Evolutionary conservation across 1,284 basidiomycete genomes (phyloP), one percentile per base, ranked within the genome.

Genomic region (Puccinia polysora): DNA sequence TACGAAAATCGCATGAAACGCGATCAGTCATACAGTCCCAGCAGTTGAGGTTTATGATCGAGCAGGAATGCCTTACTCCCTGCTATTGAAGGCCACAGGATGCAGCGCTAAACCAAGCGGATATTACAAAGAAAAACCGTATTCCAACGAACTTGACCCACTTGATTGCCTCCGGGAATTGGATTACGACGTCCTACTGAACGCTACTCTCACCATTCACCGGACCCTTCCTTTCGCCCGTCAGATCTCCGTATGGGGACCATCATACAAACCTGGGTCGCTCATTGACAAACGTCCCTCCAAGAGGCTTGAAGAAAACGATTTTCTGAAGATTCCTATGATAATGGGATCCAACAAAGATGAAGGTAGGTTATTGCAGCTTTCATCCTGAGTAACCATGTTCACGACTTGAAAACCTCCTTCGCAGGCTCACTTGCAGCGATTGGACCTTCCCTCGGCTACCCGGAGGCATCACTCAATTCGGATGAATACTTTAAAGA

Each of bases 1-100:
- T n/a, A n/a, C n/a, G n/a, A n/a, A n/a, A n/a, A n/a, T n/a, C 64
- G 74, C 12, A 76, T 75, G 4, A 6, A 12, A 25, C 8, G 34
- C 43, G 6, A 45, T 14, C 28, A 70, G 68, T 28, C 68, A 70
- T 45, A 70, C 68, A 4, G 68, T 70, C n/a, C 68, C 68, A 4
- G n/a, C 43, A 7, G 68, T 70, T 18, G 6, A 34, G n/a, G 45
- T 63, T 47, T 38, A 74, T 81, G 47, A 75, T 78, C 45, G 30
- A 73, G 6, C 67, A 73, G 14, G 74, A 75, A 3, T 77, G 76
- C 12, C 79, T 76, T 63, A 40, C 47, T 4, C 56, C 62, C 14
- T 75, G 60, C 32, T 77, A 74, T 71, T 45, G 36, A 10, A 62
- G 10, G 28, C 25, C 10, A 70, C 68, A 2, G 58, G 58, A 2